These are phyloP conservation scores for Diaporthe amygdali DNA, from an alignment of 2,329 filamentous ascomycete genomes.

Conservation along the genomic window DNA sequence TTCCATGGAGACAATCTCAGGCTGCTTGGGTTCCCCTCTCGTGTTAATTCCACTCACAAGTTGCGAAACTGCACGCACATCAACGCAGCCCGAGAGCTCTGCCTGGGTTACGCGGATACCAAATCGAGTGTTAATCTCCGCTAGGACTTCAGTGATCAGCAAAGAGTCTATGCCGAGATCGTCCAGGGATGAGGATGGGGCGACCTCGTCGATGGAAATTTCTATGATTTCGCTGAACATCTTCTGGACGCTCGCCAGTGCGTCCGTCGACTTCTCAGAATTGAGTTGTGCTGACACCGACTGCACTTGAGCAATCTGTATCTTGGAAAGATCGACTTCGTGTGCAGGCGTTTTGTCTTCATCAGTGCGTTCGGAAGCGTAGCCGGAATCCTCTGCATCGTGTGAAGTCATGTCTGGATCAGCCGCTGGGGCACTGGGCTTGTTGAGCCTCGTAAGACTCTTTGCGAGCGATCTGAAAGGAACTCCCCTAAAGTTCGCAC, in stretches of 20 bases:
- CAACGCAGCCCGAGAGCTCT: background rate
- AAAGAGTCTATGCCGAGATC: conserved; percentile 45
- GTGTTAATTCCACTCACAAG: background rate
- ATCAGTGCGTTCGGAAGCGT: background rate
- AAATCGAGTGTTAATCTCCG: conserved; percentile 33
- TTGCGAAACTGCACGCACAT: background rate
- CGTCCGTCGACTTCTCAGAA: background rate
- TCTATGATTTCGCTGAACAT: conserved; percentile 29
- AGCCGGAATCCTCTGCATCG: background rate
- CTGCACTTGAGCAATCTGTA: background rate
- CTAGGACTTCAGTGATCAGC: conserved; percentile 38
- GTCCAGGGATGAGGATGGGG: conserved; percentile 30
- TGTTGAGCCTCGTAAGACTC: conserved; percentile 18
- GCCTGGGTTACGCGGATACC: conserved; percentile 22
- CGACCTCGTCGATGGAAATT: conserved; percentile 28
- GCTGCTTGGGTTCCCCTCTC: background rate
- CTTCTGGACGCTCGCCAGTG: background rate
- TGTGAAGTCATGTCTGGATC: background rate
- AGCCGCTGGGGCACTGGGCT: background rate
- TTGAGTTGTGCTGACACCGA: background rate
- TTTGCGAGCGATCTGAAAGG: conserved; percentile 27
- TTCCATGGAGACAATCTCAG: no score
- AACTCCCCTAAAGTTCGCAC: conserved; percentile 29
- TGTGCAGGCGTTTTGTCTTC: background rate
- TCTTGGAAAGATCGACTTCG: background rate